Base-by-base conservation (phyloP, 805 yeast genomes). In the Metschnikowia kunwiensis region DNA sequence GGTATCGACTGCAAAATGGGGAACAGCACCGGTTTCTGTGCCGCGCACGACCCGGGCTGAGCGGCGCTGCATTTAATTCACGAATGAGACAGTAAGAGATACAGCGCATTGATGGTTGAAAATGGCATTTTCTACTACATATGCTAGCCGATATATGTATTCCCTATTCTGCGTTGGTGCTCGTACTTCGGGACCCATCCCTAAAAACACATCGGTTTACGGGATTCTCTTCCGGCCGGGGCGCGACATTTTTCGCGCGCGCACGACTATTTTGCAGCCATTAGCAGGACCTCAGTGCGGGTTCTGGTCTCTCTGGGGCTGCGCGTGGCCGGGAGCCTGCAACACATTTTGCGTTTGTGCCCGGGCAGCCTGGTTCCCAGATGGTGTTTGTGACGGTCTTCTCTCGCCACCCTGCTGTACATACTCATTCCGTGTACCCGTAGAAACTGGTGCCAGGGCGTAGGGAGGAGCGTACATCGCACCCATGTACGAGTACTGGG, bases 1-100 rank as follows among this genome's bases (percentile, higher is more conserved):
- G 20, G 14, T 18, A 41, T 24, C 47, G 50, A 46, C 49, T 46
- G 50, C 50, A 46, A 46, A 46, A 44, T 35, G 43, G 33, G 45
- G 30, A 25, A 22, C 21, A 20, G 46, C 26, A 9, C 34, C 30
- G 41, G 26, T 25, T 40, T 25, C 38, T 27, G 32, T 25, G 32
- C 32, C 21, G 38, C 29, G 38, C 38, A 34, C 38, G 32, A n/a
- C 38, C 29, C 8, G n/a, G n/a, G n/a, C n/a, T n/a, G n/a, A n/a
- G n/a, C n/a, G n/a, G n/a, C n/a, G n/a, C n/a, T n/a, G n/a, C n/a
- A n/a, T n/a, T n/a, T n/a, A n/a, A n/a, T n/a, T n/a, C n/a, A n/a
- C n/a, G n/a, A n/a, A n/a, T n/a, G n/a, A n/a, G n/a, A n/a, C n/a
- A n/a, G n/a, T n/a, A n/a, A n/a, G n/a, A n/a, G n/a, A n/a, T n/a